These are phyloP conservation scores for Parathielavia hyrcaniae DNA, from an alignment of 495 filamentous ascomycete species.

Conservation along the genomic window DNA sequence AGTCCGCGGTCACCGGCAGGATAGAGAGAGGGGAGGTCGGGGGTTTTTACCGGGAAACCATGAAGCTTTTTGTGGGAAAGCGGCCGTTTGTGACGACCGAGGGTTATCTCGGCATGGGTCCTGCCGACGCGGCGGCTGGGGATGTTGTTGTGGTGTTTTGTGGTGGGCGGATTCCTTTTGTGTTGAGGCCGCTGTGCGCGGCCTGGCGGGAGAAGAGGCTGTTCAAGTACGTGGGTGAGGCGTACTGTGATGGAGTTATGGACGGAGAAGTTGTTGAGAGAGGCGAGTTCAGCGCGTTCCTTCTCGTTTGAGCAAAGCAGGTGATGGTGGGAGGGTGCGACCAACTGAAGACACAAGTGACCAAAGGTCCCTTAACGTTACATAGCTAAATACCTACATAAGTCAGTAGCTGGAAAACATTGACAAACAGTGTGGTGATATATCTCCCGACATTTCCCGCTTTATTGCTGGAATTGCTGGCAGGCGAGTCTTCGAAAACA, in stretches of 20 bases:
- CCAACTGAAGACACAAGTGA: no score
- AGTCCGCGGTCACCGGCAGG: no score
- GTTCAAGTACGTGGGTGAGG: background rate
- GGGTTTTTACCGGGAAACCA: background rate
- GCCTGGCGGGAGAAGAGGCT: background rate
- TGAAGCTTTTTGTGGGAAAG: background rate
- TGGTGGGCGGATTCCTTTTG: background rate
- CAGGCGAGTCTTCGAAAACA: no score
- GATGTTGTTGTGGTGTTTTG: conserved; percentile 4
- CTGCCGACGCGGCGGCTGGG: background rate
- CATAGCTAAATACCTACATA: no score
- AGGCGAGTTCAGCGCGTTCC: no score
- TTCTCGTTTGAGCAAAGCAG: no score
- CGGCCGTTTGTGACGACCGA: background rate
- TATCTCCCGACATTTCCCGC: no score
- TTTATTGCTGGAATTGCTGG: no score
- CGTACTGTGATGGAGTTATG: conserved; percentile 1
- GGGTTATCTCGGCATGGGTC: conserved; percentile 1
- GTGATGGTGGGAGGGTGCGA: no score
- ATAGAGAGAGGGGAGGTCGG: background rate
- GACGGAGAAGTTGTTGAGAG: background rate
- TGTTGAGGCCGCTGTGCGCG: background rate
- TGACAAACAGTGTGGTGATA: no score
- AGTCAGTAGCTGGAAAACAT: no score
- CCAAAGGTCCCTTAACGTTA: no score